A percentile compares a stretch with the other conserved stretches of the same genome.
Evolutionary conservation across 106 monocot species (phyloP).

Genomic region (Gastrodia elata): DNA sequence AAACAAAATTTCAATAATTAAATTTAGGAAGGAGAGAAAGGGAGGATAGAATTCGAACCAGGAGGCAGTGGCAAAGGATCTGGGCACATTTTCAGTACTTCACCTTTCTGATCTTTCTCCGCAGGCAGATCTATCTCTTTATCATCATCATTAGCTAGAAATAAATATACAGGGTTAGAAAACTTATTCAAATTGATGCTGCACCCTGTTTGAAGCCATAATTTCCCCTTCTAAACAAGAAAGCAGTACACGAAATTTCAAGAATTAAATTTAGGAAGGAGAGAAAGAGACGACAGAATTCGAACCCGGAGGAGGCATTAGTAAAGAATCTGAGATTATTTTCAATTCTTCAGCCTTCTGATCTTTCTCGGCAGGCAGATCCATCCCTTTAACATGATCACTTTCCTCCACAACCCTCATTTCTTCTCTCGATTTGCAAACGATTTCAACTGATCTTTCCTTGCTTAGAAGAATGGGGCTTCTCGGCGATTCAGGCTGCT

Average conservation of each 20-base stretch:
- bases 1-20: background rate
- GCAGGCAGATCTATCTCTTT: constrained; percentile 43
- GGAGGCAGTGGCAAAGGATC: constrained; percentile 7
- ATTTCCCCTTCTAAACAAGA: too few relatives aligned
- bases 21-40: background rate
- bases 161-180: too few relatives aligned
- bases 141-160: too few relatives aligned
- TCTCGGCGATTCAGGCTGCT: constrained; percentile 27
- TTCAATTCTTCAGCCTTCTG: constrained; percentile 19
- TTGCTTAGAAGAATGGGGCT: constrained; percentile 21
- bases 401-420: constrained; percentile 7
- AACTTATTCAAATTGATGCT: too few relatives aligned
- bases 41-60: background rate
- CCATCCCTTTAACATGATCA: constrained; percentile 1
- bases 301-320: too few relatives aligned
- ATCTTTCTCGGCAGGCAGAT: constrained; percentile 3
- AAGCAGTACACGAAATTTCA: too few relatives aligned
- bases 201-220: too few relatives aligned
- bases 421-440: background rate
- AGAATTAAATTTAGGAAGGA: too few relatives aligned
- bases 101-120: constrained; percentile 14
- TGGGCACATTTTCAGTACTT: constrained; percentile 17
- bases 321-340: too few relatives aligned
- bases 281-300: too few relatives aligned
- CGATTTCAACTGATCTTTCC: constrained; percentile 7